Base-by-base conservation (phyloP, 306 rosid genomes). In the Castanea crenata region DNA sequence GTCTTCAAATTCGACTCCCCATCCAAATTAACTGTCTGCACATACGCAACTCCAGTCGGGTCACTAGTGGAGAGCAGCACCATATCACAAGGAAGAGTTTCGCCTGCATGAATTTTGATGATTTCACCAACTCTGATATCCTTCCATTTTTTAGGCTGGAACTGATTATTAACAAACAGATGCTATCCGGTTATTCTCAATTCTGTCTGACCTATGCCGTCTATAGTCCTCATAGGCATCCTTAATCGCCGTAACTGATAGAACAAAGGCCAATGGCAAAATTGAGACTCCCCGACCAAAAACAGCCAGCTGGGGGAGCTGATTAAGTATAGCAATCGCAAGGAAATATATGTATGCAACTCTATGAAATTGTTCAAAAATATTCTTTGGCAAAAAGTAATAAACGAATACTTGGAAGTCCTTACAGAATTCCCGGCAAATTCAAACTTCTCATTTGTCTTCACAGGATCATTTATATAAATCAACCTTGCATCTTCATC, bases 1-100 rank as follows among this genome's bases (percentile, higher is more conserved):
- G 97, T 91, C 82, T 95, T 95, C 94, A 95, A 88, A 90, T 95
- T 95, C 1, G 99, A 95, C 78, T 95, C 99, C 19, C 99, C 99
- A 71, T 95, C 99, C 32, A 95, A 87, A 88, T 90, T 95, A 71
- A 88, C 86, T 18, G 98, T 95, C 83, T 95, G 99, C 76, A 95
- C 94, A 82, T 91, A 93, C 1, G 98, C 97, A 82, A 93, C 98
- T 65, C 99, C 99, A 16, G 98, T 92, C 0, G 98, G 92, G 54
- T 95, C 99, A 83, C 97, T 91, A 5, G 98, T 95, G 11, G 98
- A 88, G 11, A 95, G 92, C 89, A 95, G 83, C 72, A 92, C 98
- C 83, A 95, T 86, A 74, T 95, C 99, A 88, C 98, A 95, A 75
- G 99, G 98, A 73, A 95, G 85, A 6, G 96, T 82, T 58, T 90